phyloP scores from a whole-genome alignment of 129 eudicot genomes.

The Ambrosia artemisiifolia region DNA sequence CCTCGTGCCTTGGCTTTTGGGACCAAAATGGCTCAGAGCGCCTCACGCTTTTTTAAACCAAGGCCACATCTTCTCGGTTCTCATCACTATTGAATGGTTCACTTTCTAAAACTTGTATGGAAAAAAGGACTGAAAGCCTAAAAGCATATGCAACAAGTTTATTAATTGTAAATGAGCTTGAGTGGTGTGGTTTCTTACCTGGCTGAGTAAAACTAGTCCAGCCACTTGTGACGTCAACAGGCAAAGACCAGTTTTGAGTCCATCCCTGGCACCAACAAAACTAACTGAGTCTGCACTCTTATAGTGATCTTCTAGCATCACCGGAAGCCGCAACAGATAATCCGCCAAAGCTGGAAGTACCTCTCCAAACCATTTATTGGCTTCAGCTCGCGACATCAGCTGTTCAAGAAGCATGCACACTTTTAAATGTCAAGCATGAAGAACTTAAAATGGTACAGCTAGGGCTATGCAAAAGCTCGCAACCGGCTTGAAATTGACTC shows the following conservation, averaged over 20 bases:
- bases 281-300: slow-evolving; percentile 32
- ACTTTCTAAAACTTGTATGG: slow-evolving; percentile 7
- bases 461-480: no score
- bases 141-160: background rate
- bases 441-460: no score
- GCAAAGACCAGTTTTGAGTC: slow-evolving; percentile 66
- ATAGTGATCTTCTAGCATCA: slow-evolving; percentile 60
- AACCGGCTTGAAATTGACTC: no score
- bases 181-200: slow-evolving; percentile 34
- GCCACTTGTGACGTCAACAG: slow-evolving; percentile 69
- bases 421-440: background rate
- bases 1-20: no score
- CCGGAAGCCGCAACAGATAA: slow-evolving; percentile 58
- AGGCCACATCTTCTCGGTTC: background rate
- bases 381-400: slow-evolving; percentile 69
- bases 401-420: slow-evolving; percentile 22
- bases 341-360: slow-evolving; percentile 63
- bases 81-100: slow-evolving; percentile 3
- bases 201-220: slow-evolving; percentile 73
- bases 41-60: no score
- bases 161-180: background rate
- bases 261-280: slow-evolving; percentile 34
- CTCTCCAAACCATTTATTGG: slow-evolving; percentile 62
- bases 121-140: background rate
- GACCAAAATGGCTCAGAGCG: no score